Evolutionary conservation across 192 early-diverging fungal species (phyloP).

Genomic region (Entomortierella lignicola): DNA sequence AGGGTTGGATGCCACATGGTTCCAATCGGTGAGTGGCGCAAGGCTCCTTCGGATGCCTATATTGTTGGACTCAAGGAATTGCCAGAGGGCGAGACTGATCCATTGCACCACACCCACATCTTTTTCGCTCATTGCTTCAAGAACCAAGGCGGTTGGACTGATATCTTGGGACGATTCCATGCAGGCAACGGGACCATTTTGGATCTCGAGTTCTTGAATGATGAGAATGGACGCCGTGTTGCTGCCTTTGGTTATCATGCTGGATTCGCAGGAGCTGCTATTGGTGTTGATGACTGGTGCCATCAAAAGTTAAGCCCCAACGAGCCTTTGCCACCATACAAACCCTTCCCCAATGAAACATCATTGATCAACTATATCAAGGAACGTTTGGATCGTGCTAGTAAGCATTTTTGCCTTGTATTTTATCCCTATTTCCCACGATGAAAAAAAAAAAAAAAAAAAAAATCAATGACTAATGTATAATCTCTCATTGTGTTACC

Average conservation of each 20-base stretch:
- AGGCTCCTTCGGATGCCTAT: constrained; percentile 91
- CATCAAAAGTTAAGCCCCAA: constrained; percentile 72
- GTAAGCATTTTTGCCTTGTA: constrained; percentile 43
- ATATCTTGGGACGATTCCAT: constrained; percentile 87
- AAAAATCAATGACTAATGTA: not conserved
- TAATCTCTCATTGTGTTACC: not conserved
- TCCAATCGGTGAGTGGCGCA: constrained; percentile 84
- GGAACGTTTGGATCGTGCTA: constrained; percentile 66
- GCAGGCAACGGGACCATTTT: constrained; percentile 87
- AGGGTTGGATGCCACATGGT: constrained; percentile 87
- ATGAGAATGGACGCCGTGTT: constrained; percentile 86
- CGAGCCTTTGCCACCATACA: constrained; percentile 77
- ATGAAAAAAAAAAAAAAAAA: not conserved
- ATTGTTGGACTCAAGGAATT: constrained; percentile 98
- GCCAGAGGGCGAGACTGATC: constrained; percentile 90
- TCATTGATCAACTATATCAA: constrained; percentile 79
- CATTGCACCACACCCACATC: constrained; percentile 93
- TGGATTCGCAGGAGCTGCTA: constrained; percentile 93
- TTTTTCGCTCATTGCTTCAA: constrained; percentile 99
- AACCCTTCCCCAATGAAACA: constrained; percentile 88
- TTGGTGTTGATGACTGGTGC: constrained; percentile 94
- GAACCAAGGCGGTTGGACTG: constrained; percentile 93
- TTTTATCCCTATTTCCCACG: not conserved
- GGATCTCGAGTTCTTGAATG: constrained; percentile 95
- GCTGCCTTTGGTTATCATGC: constrained; percentile 98